Conservation (phyloP, 2,329 filamentous ascomycete genomes). For the Rutstroemia sp. region DNA sequence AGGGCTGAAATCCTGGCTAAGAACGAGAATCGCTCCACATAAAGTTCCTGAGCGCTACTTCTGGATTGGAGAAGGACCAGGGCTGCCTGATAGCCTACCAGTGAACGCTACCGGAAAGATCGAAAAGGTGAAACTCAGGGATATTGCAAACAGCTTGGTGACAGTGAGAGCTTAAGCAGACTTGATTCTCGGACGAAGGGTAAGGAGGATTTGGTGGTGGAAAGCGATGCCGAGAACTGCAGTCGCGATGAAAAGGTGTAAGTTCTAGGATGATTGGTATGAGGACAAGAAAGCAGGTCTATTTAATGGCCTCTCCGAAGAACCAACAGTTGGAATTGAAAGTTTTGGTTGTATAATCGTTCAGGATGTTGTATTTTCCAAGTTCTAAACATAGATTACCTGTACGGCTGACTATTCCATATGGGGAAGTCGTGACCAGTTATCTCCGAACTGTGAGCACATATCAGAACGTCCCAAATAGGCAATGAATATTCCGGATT, state of each 20-base stretch:
- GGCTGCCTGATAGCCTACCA: not conserved
- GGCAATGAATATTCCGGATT: not conserved
- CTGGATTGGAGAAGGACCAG: not conserved
- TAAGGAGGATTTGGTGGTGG: too few species aligned
- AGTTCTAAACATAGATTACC: too few species aligned
- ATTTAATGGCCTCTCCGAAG: too few species aligned
- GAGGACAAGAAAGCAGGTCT: too few species aligned
- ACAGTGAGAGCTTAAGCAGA: too few species aligned
- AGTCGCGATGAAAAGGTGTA: too few species aligned
- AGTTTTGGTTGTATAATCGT: too few species aligned
- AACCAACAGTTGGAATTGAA: too few species aligned
- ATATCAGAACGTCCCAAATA: not conserved
- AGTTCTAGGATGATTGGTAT: too few species aligned
- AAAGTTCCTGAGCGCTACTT: not conserved
- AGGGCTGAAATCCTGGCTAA: not conserved
- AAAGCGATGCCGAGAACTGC: too few species aligned
- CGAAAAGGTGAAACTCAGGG: not conserved
- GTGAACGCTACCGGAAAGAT: not conserved
- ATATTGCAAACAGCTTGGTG: not conserved
- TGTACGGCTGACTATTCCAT: not conserved
- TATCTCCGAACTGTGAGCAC: not conserved
- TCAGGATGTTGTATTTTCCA: too few species aligned
- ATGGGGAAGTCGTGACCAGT: not conserved
- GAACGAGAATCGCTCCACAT: not conserved
- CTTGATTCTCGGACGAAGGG: too few species aligned